Evolutionary conservation across 202 grass and related monocot genomes (phyloP).

Genomic region (Brachypodium distachyon): DNA sequence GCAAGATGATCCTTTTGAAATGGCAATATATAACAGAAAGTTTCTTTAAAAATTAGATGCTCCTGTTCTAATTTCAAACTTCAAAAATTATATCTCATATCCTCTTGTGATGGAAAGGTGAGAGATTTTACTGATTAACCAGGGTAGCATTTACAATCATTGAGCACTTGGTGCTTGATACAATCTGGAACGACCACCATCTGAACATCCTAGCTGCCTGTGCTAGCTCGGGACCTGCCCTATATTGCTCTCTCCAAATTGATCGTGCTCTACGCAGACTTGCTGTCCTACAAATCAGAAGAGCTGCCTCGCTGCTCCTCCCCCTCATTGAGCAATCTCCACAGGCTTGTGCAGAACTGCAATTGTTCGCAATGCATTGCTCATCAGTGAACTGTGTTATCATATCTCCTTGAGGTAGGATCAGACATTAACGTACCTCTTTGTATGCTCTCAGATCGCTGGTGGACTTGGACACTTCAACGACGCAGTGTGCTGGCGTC

Average conservation of each 20-base stretch:
- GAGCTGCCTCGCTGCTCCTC: constrained; percentile 1
- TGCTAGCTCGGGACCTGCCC: neutral
- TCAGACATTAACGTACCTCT: constrained; percentile 20
- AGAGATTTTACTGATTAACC: neutral
- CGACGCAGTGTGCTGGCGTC: constrained; percentile 43
- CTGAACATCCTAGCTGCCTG: neutral
- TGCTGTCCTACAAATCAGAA: neutral
- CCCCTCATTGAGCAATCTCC: constrained; percentile 36
- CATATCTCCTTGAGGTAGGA: neutral
- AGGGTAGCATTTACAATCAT: neutral
- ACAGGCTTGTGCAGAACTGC: constrained; percentile 59
- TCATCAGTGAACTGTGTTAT: constrained; percentile 7
- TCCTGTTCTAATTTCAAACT: neutral
- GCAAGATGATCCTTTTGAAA: neutral
- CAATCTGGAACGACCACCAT: neutral
- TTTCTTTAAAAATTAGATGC: neutral
- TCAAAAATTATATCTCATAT: neutral
- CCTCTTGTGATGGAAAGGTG: neutral
- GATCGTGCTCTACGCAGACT: neutral
- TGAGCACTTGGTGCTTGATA: neutral
- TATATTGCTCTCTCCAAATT: neutral
- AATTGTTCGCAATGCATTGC: neutral
- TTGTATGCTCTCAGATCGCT: constrained; percentile 58
- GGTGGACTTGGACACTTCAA: constrained; percentile 57
- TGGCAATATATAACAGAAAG: neutral